phyloP scores from a whole-genome alignment of 116 monocot species.

The Cymodocea nodosa region DNA sequence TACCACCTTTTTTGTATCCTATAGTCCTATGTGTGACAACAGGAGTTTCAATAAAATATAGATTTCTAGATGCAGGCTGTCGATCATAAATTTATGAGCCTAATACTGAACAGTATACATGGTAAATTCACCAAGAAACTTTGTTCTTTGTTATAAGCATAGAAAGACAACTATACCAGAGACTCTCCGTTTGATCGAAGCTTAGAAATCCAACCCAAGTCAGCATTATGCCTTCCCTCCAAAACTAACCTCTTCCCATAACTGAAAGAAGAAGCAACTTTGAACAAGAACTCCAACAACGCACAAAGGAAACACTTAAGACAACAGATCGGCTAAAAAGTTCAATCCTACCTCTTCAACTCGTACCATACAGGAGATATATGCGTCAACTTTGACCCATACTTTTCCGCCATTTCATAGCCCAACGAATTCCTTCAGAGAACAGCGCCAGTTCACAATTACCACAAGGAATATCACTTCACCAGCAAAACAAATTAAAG shows the following conservation, averaged over 20 bases:
- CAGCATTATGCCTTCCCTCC: conserved; percentile 77
- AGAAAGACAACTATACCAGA: conserved; percentile 26
- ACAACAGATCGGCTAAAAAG: too few relatives aligned
- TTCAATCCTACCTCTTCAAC: conserved; percentile 59
- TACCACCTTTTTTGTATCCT: too few relatives aligned
- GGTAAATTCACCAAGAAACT: neutral
- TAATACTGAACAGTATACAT: neutral
- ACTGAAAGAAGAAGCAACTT: conserved; percentile 20
- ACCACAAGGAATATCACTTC: neutral
- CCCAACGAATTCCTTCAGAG: conserved; percentile 82
- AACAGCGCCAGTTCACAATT: neutral
- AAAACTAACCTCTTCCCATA: conserved; percentile 54
- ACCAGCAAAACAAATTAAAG: neutral
- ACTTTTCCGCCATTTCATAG: conserved; percentile 86
- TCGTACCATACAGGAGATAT: conserved; percentile 98
- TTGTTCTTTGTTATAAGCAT: neutral
- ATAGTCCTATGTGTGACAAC: too few relatives aligned
- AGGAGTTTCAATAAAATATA: too few relatives aligned
- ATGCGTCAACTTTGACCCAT: conserved; percentile 65
- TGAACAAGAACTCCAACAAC: neutral
- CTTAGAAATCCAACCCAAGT: conserved; percentile 63
- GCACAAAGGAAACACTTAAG: neutral
- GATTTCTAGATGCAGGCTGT: too few relatives aligned
- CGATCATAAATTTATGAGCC: too few relatives aligned
- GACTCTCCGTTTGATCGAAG: conserved; percentile 33